phyloP scores from a whole-genome alignment of 768 basidiomycete species.

The Mycena indigotica region DNA sequence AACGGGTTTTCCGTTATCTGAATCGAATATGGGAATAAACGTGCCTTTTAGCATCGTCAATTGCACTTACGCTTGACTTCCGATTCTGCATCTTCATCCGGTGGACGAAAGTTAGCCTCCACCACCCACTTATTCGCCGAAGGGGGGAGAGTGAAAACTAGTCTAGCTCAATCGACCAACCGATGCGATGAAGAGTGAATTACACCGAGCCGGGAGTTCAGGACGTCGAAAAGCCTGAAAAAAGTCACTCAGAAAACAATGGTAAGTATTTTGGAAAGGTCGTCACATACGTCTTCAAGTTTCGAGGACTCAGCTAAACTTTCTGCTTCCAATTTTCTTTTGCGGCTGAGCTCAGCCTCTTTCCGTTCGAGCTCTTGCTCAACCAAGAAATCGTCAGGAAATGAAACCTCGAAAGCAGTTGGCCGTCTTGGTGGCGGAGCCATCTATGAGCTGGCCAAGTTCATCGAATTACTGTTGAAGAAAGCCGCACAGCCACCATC shows the following conservation, averaged over 20 bases:
- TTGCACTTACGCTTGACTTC: background rate
- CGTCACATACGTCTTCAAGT: too few relatives aligned
- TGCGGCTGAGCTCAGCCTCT: background rate
- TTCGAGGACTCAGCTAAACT: too few relatives aligned
- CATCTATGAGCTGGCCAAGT: background rate
- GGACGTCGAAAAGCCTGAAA: too few relatives aligned
- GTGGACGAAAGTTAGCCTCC: slow-evolving; percentile 32
- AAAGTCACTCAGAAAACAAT: too few relatives aligned
- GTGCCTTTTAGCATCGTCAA: slow-evolving; percentile 1
- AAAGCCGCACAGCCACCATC: background rate
- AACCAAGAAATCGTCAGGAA: background rate
- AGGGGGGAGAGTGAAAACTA: background rate
- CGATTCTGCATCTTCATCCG: slow-evolving; percentile 45
- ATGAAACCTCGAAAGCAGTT: background rate
- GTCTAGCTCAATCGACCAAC: background rate
- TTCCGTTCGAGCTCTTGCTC: background rate
- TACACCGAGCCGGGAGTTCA: too few relatives aligned
- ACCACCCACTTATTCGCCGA: background rate
- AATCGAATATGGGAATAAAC: too few relatives aligned
- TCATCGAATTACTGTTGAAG: background rate
- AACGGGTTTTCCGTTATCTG: slow-evolving; percentile 51
- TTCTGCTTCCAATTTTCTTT: background rate
- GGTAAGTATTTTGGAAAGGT: too few relatives aligned
- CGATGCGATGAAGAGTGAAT: too few relatives aligned
- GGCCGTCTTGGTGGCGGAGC: background rate